phyloP scores from a whole-genome alignment of 2,329 filamentous ascomycete genomes.

The Penicillium vulpinum region DNA sequence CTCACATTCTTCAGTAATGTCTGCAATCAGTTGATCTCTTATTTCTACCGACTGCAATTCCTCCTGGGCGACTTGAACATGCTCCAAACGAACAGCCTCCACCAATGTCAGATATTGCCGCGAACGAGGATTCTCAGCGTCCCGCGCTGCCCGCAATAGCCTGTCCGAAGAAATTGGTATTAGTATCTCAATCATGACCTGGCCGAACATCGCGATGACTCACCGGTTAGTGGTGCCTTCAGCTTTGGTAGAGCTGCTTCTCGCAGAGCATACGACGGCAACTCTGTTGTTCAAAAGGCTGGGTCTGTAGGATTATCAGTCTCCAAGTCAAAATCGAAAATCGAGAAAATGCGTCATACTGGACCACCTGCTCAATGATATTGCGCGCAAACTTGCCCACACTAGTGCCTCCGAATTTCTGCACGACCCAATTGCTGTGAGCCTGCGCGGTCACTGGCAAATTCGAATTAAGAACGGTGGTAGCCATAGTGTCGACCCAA shows the following conservation, averaged over 20 bases:
- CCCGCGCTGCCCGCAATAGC: constrained; percentile 50
- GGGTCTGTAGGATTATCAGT: constrained; percentile 45
- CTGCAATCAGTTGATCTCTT: constrained; percentile 59
- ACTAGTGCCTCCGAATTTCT: constrained; percentile 94
- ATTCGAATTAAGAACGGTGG: constrained; percentile 6
- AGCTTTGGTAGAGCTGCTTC: constrained; percentile 90
- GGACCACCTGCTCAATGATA: constrained; percentile 71
- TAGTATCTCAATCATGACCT: constrained; percentile 8
- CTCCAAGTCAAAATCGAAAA: neutral
- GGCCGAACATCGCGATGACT: constrained; percentile 43
- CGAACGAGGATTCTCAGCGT: constrained; percentile 49
- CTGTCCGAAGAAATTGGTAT: constrained; percentile 23
- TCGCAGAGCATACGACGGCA: constrained; percentile 91
- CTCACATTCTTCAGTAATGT: constrained; percentile 76
- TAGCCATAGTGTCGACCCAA: constrained; percentile 3
- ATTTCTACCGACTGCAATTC: constrained; percentile 61
- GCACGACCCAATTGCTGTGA: constrained; percentile 70
- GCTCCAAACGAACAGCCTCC: constrained; percentile 77
- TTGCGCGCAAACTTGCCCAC: constrained; percentile 88
- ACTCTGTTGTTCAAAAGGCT: constrained; percentile 70
- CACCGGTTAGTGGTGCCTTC: constrained; percentile 94
- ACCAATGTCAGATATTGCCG: constrained; percentile 72
- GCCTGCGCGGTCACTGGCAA: constrained; percentile 12
- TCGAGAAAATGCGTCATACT: constrained; percentile 42
- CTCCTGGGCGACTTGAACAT: constrained; percentile 68